phyloP scores from a whole-genome alignment of 306 rosid genomes.

The Leucaena leucocephala region DNA sequence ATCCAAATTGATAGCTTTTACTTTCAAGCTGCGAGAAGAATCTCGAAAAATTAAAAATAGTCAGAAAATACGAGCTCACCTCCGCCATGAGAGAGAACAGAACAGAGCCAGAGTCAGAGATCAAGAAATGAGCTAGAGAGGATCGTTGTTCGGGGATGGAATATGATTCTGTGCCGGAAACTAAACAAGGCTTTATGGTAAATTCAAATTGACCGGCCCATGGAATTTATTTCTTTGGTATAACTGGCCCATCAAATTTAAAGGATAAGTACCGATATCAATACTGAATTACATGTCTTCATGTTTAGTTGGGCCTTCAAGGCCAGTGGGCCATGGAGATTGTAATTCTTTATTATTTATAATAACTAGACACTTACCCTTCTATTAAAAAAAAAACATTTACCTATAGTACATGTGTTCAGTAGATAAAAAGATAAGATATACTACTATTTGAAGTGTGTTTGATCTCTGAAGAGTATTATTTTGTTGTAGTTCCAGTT shows the following conservation, averaged over 20 bases:
- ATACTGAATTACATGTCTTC: neutral
- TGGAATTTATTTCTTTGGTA: neutral
- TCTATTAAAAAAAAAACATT: no score
- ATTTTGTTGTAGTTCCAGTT: no score
- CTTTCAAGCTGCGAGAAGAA: neutral
- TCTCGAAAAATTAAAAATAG: neutral
- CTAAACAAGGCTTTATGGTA: neutral
- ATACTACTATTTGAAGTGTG: no score
- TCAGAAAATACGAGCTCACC: conserved; percentile 39
- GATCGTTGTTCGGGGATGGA: neutral
- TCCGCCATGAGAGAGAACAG: conserved; percentile 60
- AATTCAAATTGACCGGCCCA: neutral
- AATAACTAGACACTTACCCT: no score
- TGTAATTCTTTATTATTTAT: no score
- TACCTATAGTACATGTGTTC: no score
- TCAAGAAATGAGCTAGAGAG: conserved; percentile 1
- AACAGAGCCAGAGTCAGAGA: conserved; percentile 19
- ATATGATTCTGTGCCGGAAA: neutral
- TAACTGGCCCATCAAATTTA: neutral
- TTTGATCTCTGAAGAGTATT: no score
- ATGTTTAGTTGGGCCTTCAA: neutral
- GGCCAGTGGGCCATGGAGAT: neutral
- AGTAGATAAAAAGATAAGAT: no score
- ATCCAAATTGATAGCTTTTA: neutral
- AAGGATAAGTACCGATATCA: neutral